These are phyloP conservation scores for Arthroderma uncinatum DNA, from an alignment of 2,329 filamentous ascomycete genomes.

Conservation along the genomic window DNA sequence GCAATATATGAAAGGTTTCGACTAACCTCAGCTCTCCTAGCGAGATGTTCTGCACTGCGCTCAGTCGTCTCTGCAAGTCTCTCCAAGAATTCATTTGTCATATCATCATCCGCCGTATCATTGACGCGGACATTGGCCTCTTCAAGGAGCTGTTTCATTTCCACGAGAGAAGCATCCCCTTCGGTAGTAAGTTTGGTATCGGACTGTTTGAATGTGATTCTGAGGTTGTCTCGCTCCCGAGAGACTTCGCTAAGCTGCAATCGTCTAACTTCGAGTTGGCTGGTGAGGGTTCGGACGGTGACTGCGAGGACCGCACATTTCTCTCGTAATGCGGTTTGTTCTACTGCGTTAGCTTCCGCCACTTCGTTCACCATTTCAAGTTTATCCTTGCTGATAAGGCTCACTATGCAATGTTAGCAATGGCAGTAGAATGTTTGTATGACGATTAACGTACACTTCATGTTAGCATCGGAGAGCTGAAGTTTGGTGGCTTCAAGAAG, in stretches of 20 bases:
- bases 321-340: constrained; percentile 25
- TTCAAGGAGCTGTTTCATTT: constrained; percentile 33
- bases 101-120: constrained; percentile 24
- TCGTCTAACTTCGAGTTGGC: constrained; percentile 31
- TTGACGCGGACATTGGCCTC: constrained; percentile 30
- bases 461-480: constrained; percentile 28
- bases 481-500: constrained; percentile 26
- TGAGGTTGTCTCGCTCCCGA: constrained; percentile 31
- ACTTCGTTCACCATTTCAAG: constrained; percentile 29
- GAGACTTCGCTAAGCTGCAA: constrained; percentile 29
- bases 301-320: constrained; percentile 27
- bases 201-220: constrained; percentile 29
- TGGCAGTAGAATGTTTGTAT: not conserved
- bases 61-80: constrained; percentile 45
- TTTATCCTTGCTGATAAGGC: constrained; percentile 29
- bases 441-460: constrained; percentile 25
- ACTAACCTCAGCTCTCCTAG: constrained; percentile 35
- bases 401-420: constrained; percentile 23
- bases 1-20: constrained; percentile 8
- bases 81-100: constrained; percentile 30
- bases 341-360: constrained; percentile 27
- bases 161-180: constrained; percentile 30
- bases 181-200: constrained; percentile 31
- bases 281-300: constrained; percentile 29
- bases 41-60: constrained; percentile 39